phyloP scores from a whole-genome alignment of 495 filamentous ascomycete genomes.

The Hypoxylon subgilvum region DNA sequence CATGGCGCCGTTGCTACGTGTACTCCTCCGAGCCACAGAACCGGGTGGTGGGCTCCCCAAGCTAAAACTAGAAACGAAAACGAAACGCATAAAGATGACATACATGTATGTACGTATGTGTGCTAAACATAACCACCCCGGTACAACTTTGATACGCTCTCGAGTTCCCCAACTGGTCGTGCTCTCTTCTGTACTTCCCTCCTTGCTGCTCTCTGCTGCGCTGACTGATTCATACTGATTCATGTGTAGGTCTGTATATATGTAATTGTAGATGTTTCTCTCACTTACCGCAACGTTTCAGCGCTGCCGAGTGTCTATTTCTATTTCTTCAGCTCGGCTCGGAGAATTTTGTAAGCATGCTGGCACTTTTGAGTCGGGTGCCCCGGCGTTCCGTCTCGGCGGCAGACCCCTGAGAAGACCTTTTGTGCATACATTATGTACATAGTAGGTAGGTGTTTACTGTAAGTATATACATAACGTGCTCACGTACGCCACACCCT shows the following conservation, averaged over 20 bases:
- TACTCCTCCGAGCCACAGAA: constrained; percentile 12
- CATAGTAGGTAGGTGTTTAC: no score
- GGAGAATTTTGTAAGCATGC: neutral
- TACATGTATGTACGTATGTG: no score
- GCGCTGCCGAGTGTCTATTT: neutral
- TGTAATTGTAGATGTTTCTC: no score
- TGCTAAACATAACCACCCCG: constrained; percentile 4
- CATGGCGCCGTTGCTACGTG: neutral
- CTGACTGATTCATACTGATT: neutral
- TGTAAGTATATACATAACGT: no score
- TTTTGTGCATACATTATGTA: neutral
- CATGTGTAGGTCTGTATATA: neutral
- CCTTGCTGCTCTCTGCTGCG: no score
- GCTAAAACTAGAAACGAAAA: constrained; percentile 21
- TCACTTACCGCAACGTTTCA: no score
- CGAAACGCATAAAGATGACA: constrained; percentile 32
- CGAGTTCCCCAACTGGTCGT: no score
- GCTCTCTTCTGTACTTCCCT: no score
- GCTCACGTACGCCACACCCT: constrained; percentile 6
- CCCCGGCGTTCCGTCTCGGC: constrained; percentile 1
- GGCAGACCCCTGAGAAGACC: constrained; percentile 1
- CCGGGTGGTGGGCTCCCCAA: constrained; percentile 7
- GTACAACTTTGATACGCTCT: neutral
- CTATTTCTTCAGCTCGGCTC: constrained; percentile 16
- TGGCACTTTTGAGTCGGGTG: neutral